Percentiles rank a stretch among this genome's conserved stretches.
Evolutionary conservation across 768 basidiomycete genomes (phyloP).

Genomic region (Mrakia frigida): DNA sequence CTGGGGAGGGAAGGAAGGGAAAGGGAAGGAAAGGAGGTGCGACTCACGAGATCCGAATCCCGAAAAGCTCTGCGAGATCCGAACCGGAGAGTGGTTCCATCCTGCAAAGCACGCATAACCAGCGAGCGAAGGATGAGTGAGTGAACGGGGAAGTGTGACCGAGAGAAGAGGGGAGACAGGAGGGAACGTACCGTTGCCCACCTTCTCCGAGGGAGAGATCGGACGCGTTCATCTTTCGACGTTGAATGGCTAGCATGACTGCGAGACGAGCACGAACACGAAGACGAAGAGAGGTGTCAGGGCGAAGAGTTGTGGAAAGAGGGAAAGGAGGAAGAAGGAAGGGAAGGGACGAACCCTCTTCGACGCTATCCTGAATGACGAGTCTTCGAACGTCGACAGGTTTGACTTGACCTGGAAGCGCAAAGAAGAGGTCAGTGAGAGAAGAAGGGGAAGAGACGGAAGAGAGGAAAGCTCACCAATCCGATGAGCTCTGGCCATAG

Average conservation of each 20-base stretch:
- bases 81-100: background rate
- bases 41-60: background rate
- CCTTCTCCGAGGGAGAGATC: background rate
- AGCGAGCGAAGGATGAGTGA: background rate
- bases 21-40: background rate
- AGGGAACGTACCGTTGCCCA: background rate
- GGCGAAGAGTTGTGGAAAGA: background rate
- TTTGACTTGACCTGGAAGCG: background rate
- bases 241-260: background rate
- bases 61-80: background rate
- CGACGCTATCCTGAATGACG: background rate
- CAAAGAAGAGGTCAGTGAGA: background rate
- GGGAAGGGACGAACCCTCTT: background rate
- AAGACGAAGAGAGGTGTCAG: background rate
- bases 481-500: background rate
- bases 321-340: background rate
- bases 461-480: background rate
- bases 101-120: background rate
- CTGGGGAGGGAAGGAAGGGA: background rate
- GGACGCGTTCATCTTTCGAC: background rate
- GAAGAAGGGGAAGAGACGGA: too few relatives aligned
- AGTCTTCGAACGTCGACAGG: conserved; percentile 2
- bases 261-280: background rate
- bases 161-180: background rate
- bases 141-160: too few relatives aligned